These are phyloP conservation scores for Lagenidium sp. DNA, from an alignment of 352 stramenopile species.

Conservation along the genomic window DNA sequence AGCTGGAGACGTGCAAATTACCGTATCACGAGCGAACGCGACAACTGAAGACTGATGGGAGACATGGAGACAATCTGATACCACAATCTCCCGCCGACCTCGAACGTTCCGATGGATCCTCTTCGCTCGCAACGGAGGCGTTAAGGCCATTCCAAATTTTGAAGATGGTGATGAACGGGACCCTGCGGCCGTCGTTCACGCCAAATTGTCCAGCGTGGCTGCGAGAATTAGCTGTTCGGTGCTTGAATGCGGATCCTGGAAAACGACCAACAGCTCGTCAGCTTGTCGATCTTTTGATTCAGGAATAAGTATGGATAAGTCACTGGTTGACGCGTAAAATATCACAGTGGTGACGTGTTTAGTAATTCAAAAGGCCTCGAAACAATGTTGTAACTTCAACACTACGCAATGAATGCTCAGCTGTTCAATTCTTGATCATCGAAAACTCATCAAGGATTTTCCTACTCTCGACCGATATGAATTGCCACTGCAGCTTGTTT, in stretches of 20 bases:
- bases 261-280: background rate
- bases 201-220: slow-evolving; percentile 1
- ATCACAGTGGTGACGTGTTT: too few species aligned
- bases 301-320: too few species aligned
- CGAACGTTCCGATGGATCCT: background rate
- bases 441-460: slow-evolving; percentile 10
- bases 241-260: slow-evolving; percentile 4
- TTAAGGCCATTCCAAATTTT: background rate
- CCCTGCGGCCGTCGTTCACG: background rate
- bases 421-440: slow-evolving; percentile 15
- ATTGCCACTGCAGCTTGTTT: slow-evolving; percentile 9
- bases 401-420: too few species aligned
- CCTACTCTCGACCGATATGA: slow-evolving; percentile 4
- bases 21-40: slow-evolving; percentile 4
- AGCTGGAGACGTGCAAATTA: slow-evolving; percentile 14
- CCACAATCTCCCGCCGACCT: background rate
- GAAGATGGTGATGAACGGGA: background rate
- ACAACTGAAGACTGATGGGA: background rate
- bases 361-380: too few species aligned
- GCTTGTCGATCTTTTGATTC: too few species aligned
- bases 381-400: too few species aligned
- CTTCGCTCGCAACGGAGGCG: too few species aligned
- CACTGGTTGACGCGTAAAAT: too few species aligned
- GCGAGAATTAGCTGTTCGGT: slow-evolving; percentile 37
- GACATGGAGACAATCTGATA: background rate